Base-by-base conservation (phyloP, 257 asterid species). In the Fraxinus cuspidata region DNA sequence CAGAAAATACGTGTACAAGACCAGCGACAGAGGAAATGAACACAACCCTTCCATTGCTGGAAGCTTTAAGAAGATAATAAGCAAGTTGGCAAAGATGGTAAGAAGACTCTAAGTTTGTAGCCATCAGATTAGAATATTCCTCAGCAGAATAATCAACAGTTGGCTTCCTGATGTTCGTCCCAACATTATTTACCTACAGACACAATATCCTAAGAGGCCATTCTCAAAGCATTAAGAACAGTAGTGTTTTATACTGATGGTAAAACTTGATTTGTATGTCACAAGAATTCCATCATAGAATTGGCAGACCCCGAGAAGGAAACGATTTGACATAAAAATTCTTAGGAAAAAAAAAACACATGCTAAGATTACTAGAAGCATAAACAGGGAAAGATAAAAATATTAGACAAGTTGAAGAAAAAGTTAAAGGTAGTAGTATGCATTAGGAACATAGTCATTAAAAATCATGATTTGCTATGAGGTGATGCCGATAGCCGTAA, bases 1-100 rank as follows among this genome's bases (percentile, higher is more conserved):
- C 97, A 27, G 89, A 86, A 66, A 38, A 90, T 32, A 91, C 0
- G 87, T 93, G 93, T 80, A 90, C 89, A 75, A 84, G 75, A 83
- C 99, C 98, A 65, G 87, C 93, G 70, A 93, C 94, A 67, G 99
- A 96, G 71, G 97, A 96, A 74, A 96, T 85, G 78, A 96, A 93
- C 80, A 96, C 99, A 69, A 92, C 74, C 63, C 87, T 89, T 77
- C 97, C 87, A 65, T 35, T 81, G 83, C 96, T 95, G 70, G 96
- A 88, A 67, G 95, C 97, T 87, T 92, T 96, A 60, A 93, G 90
- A 78, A 90, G 92, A 80, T 96, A 96, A 87, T 91, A 85, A 74
- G 91, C 89, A 79, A 91, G 90, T 87, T 95, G 99, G 38, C 91
- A 90, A 9, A 95, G 80, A 91, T 93, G 91, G 86, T 89, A 95